phyloP scores from a whole-genome alignment of 2,329 filamentous ascomycete genomes.

The Cladosporium cucumerinum region DNA sequence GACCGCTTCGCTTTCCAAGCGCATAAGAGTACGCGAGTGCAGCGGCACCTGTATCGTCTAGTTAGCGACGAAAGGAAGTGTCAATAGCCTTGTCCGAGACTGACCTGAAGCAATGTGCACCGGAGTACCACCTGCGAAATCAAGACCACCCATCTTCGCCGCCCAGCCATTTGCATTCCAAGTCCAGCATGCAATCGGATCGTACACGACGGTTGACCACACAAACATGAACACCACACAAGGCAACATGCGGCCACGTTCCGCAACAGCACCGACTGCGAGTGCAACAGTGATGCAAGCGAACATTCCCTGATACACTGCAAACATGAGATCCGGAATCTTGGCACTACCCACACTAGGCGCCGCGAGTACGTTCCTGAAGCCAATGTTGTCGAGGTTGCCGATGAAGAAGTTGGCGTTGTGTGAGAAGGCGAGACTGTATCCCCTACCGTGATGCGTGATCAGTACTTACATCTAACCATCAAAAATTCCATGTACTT shows the following conservation, averaged over 20 bases:
- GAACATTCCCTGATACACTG: slow-evolving; percentile 86
- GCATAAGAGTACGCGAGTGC: slow-evolving; percentile 89
- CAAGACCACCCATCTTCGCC: slow-evolving; percentile 72
- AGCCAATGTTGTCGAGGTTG: slow-evolving; percentile 73
- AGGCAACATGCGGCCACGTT: slow-evolving; percentile 82
- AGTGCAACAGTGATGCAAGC: slow-evolving; percentile 82
- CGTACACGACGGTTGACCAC: slow-evolving; percentile 87
- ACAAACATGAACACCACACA: slow-evolving; percentile 91
- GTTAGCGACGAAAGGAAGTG: not conserved
- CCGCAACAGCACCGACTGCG: slow-evolving; percentile 78
- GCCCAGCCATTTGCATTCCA: slow-evolving; percentile 86
- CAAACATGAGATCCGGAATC: slow-evolving; percentile 80
- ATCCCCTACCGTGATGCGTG: slow-evolving; percentile 48
- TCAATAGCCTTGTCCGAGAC: not conserved
- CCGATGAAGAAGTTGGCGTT: slow-evolving; percentile 72
- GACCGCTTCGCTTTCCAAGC: slow-evolving; percentile 79
- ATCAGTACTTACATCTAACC: not conserved
- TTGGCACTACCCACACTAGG: slow-evolving; percentile 70
- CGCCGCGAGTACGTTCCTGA: slow-evolving; percentile 69
- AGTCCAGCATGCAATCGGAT: slow-evolving; percentile 91
- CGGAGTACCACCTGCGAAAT: slow-evolving; percentile 86
- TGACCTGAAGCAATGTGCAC: slow-evolving; percentile 82
- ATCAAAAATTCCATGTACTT: not conserved
- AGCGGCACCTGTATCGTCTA: slow-evolving; percentile 46
- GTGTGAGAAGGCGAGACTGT: slow-evolving; percentile 78